These are phyloP conservation scores for Gossypium turneri DNA, from an alignment of 345 rosid genomes.

Conservation along the genomic window DNA sequence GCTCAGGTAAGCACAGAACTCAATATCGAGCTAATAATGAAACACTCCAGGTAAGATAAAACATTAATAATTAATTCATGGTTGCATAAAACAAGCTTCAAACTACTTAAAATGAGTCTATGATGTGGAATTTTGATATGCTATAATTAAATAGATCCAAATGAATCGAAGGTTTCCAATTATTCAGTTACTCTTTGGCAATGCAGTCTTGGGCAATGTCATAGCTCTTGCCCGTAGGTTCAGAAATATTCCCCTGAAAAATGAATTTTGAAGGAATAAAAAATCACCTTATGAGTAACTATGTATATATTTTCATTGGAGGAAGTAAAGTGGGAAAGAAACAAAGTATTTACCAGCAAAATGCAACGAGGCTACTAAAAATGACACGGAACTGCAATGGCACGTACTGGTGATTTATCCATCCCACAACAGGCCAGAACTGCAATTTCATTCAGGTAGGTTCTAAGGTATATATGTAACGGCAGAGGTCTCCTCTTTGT, in stretches of 20 bases:
- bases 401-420: constrained; percentile 83
- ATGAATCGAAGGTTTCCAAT: not conserved
- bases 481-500: constrained; percentile 1
- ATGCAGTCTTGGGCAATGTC: constrained; percentile 33
- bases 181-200: constrained; percentile 35
- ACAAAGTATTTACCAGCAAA: constrained; percentile 51
- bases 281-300: not conserved
- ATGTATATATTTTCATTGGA: not conserved
- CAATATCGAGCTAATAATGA: not conserved
- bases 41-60: not conserved
- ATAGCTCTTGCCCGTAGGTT: constrained; percentile 63
- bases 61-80: not conserved
- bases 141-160: not conserved
- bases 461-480: not conserved
- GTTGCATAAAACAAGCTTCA: not conserved
- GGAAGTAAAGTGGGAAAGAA: not conserved
- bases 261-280: constrained; percentile 1
- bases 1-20: not conserved
- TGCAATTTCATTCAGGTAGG: constrained; percentile 28
- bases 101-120: not conserved
- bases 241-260: constrained; percentile 87
- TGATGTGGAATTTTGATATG: not conserved
- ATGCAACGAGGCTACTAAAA: constrained; percentile 64
- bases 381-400: constrained; percentile 86
- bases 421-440: constrained; percentile 90